Percentiles rank a stretch among this genome's conserved stretches.
phyloP scores from a whole-genome alignment of 1,284 basidiomycete genomes.

The Trichosporon ovoides region DNA sequence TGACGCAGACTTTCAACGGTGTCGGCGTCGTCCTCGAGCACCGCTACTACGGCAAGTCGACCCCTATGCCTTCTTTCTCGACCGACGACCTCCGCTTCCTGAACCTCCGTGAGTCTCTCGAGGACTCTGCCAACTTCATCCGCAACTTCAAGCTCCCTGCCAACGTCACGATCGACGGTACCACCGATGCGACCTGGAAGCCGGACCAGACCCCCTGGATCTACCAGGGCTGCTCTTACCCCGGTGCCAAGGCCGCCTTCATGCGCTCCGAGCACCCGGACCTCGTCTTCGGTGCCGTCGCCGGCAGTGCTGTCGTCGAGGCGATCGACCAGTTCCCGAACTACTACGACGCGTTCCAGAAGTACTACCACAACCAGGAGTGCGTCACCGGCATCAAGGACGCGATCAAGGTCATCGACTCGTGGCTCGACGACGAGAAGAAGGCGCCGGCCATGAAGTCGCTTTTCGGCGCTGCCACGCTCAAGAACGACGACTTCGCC shows the following conservation, averaged over 20 bases:
- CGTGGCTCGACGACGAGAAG: constrained; percentile 53
- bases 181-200: constrained; percentile 52
- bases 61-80: constrained; percentile 62
- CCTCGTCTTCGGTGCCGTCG: constrained; percentile 86
- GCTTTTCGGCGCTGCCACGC: constrained; percentile 65
- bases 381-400: constrained; percentile 68
- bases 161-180: constrained; percentile 54
- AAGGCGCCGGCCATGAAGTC: constrained; percentile 57
- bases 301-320: constrained; percentile 62
- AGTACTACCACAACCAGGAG: constrained; percentile 64
- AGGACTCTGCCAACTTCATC: constrained; percentile 88
- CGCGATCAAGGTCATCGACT: constrained; percentile 61
- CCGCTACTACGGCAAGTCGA: constrained; percentile 64
- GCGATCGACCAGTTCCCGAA: constrained; percentile 54
- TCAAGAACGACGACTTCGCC: constrained; percentile 73
- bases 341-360: constrained; percentile 81
- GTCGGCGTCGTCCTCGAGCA: constrained; percentile 85
- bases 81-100: constrained; percentile 78
- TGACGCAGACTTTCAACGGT: constrained; percentile 75
- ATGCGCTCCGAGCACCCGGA: constrained; percentile 72
- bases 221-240: constrained; percentile 79
- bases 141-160: constrained; percentile 64
- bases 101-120: constrained; percentile 79
- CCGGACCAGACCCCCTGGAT: constrained; percentile 70
- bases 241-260: constrained; percentile 91